These are phyloP conservation scores for Albugo candida DNA, from an alignment of 352 stramenopile genomes.

Conservation along the genomic window DNA sequence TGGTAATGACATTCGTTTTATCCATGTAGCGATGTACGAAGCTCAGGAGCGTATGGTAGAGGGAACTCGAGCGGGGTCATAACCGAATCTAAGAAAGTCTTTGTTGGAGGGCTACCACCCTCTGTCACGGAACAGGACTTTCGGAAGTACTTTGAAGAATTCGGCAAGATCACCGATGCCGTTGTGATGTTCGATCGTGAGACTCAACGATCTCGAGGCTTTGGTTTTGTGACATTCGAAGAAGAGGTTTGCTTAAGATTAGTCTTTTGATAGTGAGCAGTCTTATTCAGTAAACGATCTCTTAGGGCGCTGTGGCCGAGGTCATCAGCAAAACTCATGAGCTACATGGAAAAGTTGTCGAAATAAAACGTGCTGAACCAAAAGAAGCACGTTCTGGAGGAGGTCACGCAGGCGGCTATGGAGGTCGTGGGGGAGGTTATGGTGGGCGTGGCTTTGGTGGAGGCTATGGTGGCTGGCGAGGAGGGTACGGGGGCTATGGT, in stretches of 20 bases:
- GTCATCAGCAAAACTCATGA: slow-evolving; percentile 80
- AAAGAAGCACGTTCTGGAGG: slow-evolving; percentile 36
- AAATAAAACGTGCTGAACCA: slow-evolving; percentile 76
- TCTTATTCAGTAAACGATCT: neutral
- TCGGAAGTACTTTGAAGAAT: slow-evolving; percentile 82
- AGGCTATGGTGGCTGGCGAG: slow-evolving; percentile 4
- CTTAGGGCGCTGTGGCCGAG: slow-evolving; percentile 57
- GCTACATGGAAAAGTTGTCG: slow-evolving; percentile 80
- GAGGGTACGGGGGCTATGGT: slow-evolving; percentile 7
- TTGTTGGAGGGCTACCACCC: slow-evolving; percentile 76
- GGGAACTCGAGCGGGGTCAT: slow-evolving; percentile 12
- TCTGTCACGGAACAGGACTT: slow-evolving; percentile 82
- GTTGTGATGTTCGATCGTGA: slow-evolving; percentile 89
- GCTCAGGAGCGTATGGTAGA: slow-evolving; percentile 4
- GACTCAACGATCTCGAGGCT: slow-evolving; percentile 78
- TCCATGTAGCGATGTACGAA: neutral
- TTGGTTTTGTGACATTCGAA: slow-evolving; percentile 87
- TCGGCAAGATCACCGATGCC: slow-evolving; percentile 76
- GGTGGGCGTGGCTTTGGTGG: slow-evolving; percentile 11
- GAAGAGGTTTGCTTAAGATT: slow-evolving; percentile 40
- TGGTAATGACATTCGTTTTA: too few species aligned
- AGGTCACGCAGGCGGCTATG: slow-evolving; percentile 12
- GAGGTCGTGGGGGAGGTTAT: slow-evolving; percentile 11
- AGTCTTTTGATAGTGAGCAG: neutral
- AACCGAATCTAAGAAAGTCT: slow-evolving; percentile 82